phyloP scores from a whole-genome alignment of 768 basidiomycete genomes.

The Symmetrospora coprosmae region DNA sequence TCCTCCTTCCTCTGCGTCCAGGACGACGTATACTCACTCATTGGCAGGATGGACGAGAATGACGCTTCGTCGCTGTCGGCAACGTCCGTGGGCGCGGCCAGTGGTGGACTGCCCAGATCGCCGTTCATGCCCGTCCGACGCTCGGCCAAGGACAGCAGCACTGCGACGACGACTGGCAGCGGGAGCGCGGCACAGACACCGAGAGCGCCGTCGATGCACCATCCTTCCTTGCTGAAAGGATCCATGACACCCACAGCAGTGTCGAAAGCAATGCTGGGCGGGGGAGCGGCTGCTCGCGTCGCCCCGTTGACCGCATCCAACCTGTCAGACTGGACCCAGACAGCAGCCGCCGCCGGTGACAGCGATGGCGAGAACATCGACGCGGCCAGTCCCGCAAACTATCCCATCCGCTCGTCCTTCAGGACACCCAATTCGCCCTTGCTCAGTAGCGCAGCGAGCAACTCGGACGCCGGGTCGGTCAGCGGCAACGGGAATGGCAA shows the following conservation, averaged over 20 bases:
- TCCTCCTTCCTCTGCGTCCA: too few species aligned
- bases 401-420: background rate
- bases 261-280: too few species aligned
- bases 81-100: too few species aligned
- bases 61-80: too few species aligned
- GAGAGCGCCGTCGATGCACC: background rate
- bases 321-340: background rate
- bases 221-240: background rate
- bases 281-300: too few species aligned
- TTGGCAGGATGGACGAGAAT: too few species aligned
- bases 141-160: background rate
- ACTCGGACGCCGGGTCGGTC: too few species aligned
- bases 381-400: background rate
- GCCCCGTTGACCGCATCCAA: conserved; percentile 9
- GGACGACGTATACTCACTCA: too few species aligned
- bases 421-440: background rate
- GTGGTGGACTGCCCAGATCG: background rate
- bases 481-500: too few species aligned
- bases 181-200: background rate
- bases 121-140: background rate
- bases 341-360: background rate
- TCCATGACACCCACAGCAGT: background rate
- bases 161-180: too few species aligned
- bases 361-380: too few species aligned
- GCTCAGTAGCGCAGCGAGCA: too few species aligned